Base-by-base conservation (phyloP, 2,329 filamentous ascomycete genomes). In the Fusarium cicatricum region DNA sequence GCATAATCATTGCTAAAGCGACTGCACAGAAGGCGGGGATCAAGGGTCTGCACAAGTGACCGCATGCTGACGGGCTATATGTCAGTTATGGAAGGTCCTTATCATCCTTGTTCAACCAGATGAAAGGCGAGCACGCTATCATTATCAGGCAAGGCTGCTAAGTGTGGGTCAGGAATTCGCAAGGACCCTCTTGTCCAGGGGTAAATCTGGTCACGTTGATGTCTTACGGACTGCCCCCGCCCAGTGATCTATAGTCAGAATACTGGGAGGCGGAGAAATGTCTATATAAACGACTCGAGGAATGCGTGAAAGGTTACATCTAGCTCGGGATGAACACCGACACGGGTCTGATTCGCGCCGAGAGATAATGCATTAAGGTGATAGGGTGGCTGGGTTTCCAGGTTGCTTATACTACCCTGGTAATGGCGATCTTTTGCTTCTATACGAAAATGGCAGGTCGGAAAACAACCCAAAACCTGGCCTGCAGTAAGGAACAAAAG, bases 61-160 rank as follows among this genome's bases (percentile, higher is more conserved):
- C 15, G 32, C 32, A 47, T 45, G 49, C 7, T 17, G 29, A 31
- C 55, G 60, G 52, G 31, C 31, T 38, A 38, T 19, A 12, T 38
- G 23, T 63, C 55, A 28, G 15, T 55, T 63, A n/a, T 14, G 59
- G 60, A 62, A 62, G 60, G 60, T 62, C 50, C 37, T 43, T 37
- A 14, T 6, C 15, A 32, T 29, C 31, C 40, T 26, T 38, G 32
- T 19, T 17, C 11, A 11, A 33, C 40, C 48, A 62, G 49, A 49
- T 15, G 16, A 17, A 14, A 34, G 16, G 9, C 2, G 4, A 28
- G n/a, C n/a, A 31, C 34, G 16, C 15, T 28, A 31, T 16, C 28
- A 32, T 32, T 17, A 21, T 16, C 34, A 7, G 3, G 31, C 11
- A n/a, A 16, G 33, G 31, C 37, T 15, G 4, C 23, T 12, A 15